phyloP scores from a whole-genome alignment of 192 early-diverging fungal species.

The Coemansia biformis region DNA sequence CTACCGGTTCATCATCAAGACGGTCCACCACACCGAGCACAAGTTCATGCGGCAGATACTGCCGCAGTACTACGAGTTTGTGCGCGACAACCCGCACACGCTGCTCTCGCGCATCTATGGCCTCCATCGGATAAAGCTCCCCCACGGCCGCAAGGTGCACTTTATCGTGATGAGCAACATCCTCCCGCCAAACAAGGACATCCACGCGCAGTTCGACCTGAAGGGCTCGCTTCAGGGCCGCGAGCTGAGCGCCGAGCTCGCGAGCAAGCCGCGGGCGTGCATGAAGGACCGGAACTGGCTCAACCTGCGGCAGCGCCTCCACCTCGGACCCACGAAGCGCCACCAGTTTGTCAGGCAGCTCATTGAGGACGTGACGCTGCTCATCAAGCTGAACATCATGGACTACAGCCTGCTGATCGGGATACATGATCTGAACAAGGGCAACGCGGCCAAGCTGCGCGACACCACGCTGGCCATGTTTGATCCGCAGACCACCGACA shows the following conservation, averaged over 20 bases:
- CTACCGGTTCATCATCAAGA: conserved; percentile 99
- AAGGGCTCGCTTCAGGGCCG: conserved; percentile 93
- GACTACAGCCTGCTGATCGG: conserved; percentile 97
- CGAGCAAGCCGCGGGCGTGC: conserved; percentile 78
- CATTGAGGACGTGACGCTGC: conserved; percentile 76
- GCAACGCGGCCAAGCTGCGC: conserved; percentile 84
- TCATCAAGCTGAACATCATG: conserved; percentile 84
- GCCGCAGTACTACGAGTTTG: conserved; percentile 85
- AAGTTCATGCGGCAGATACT: conserved; percentile 87
- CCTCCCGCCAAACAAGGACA: conserved; percentile 94
- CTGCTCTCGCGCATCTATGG: conserved; percentile 93
- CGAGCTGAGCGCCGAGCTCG: conserved; percentile 66
- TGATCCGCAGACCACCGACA: conserved; percentile 55
- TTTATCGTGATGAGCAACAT: conserved; percentile 99
- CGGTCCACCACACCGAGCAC: conserved; percentile 91
- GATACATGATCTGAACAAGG: conserved; percentile 77
- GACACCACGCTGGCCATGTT: conserved; percentile 87
- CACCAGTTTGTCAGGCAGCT: conserved; percentile 79
- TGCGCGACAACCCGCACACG: conserved; percentile 84
- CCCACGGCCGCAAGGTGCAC: conserved; percentile 89
- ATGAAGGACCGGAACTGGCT: conserved; percentile 98
- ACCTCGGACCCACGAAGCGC: conserved; percentile 78
- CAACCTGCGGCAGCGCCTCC: conserved; percentile 62
- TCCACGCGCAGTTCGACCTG: conserved; percentile 93
- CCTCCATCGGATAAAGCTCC: conserved; percentile 92